Percentiles rank a stretch among this genome's conserved stretches.
phyloP scores from a whole-genome alignment of 225 moss, liverwort and hornwort genomes.

The Rhytidiadelphus loreus region DNA sequence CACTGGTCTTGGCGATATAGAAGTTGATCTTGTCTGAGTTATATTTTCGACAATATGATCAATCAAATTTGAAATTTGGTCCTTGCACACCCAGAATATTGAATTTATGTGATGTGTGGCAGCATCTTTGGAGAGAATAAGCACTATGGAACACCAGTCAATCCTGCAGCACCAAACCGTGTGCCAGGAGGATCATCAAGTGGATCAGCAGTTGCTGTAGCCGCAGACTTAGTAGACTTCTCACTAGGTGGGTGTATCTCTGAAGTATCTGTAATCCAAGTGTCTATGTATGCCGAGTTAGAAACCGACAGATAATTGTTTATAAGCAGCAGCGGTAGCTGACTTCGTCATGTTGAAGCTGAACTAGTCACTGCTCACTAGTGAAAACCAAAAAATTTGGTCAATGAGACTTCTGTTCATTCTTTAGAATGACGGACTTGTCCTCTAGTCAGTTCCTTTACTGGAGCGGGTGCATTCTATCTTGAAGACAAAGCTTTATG shows the following conservation, averaged over 20 bases:
- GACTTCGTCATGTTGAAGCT: neutral
- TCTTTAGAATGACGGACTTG: neutral
- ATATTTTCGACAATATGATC: neutral
- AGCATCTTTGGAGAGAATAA: slow-evolving; percentile 86
- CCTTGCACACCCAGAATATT: neutral
- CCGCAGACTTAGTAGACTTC: slow-evolving; percentile 82
- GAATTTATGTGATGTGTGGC: slow-evolving; percentile 3
- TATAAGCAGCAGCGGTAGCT: neutral
- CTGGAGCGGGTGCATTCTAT: neutral
- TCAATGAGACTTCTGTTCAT: neutral
- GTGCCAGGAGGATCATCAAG: slow-evolving; percentile 94
- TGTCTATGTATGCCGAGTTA: neutral
- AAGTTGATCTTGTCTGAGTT: neutral
- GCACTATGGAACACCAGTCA: slow-evolving; percentile 87
- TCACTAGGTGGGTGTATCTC: slow-evolving; percentile 43
- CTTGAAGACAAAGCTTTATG: neutral
- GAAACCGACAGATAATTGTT: neutral
- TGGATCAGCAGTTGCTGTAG: slow-evolving; percentile 95
- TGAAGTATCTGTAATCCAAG: neutral
- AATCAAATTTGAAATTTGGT: neutral
- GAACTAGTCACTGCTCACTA: neutral
- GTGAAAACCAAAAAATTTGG: neutral
- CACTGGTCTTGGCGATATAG: neutral
- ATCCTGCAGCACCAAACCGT: slow-evolving; percentile 75
- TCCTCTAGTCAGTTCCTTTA: neutral